Base-by-base conservation (phyloP, 2,329 filamentous ascomycete genomes). In the Alternaria incomplexa region DNA sequence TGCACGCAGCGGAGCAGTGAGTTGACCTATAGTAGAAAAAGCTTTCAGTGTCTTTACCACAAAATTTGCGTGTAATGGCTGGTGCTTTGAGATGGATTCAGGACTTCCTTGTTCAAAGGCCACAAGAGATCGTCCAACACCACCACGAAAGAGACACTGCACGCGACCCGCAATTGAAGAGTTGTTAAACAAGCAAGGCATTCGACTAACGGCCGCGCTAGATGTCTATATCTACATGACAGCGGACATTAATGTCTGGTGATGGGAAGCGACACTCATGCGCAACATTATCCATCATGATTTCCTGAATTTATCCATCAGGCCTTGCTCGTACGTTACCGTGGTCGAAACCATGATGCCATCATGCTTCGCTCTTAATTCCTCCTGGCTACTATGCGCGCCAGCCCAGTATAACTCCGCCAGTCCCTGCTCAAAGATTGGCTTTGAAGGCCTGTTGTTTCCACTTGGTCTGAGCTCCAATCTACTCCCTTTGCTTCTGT, bases 311-410 rank as follows among this genome's bases (percentile, higher is more conserved):
- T 4, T 15, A 7, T 46, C 8, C 9, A 54, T 11, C 26, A 45
- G 15, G 17, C 15, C 47, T 36, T 62, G 26, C 9, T 47, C 51
- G 20, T 55, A 11, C 17, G 20, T 56, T n/a, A 63, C 50, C 9
- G 56, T 60, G 7, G 26, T 59, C 20, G 46, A 60, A 15, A 63
- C 25, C 36, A 63, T 6, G 17, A 63, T 63, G 8, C 57, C 58
- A 46, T 59, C 40, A 20, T 50, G 55, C 11, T 59, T 57, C 17
- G 22, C 43, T 48, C 51, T 52, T 10, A 67, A 22, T 43, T 65
- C 55, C 36, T 67, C 58, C n/a, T 65, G 62, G 44, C 64, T 67
- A 22, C 55, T 67, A 22, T 51, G 28, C 7, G 28, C 55, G 47
- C 48, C 36, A 5, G 43, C 45, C 62, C 55, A 67, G 22, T 62